Percentiles rank a stretch among this genome's conserved stretches.
Evolutionary conservation across 148 eudicot genomes (phyloP).

Genomic region (Rhododendron simsii): DNA sequence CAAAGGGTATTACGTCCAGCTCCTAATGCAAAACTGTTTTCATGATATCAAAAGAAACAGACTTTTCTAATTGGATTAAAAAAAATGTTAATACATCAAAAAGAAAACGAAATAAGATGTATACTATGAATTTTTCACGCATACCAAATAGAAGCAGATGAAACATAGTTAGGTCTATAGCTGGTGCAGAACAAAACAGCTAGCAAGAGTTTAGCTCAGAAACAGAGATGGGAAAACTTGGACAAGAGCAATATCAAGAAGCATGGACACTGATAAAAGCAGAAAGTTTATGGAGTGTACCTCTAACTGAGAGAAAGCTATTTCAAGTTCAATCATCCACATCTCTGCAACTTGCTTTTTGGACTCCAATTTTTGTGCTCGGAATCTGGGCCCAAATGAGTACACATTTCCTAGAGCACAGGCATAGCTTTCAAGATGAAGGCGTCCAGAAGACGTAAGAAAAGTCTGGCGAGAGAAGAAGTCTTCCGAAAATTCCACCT

Average conservation of each 20-base stretch:
- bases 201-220: not conserved
- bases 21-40: not conserved
- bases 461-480: slow-evolving; percentile 66
- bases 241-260: not conserved
- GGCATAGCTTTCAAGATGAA: slow-evolving; percentile 89
- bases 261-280: not conserved
- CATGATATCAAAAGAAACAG: not conserved
- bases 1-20: not conserved
- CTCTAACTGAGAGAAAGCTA: slow-evolving; percentile 86
- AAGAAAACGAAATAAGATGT: not conserved
- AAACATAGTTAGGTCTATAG: not conserved
- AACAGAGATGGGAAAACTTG: not conserved
- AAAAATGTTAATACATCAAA: not conserved
- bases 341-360: slow-evolving; percentile 65
- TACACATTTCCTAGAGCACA: slow-evolving; percentile 90
- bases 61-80: not conserved
- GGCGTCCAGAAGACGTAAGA: slow-evolving; percentile 68
- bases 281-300: slow-evolving; percentile 25
- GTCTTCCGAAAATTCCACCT: slow-evolving; percentile 39
- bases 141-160: not conserved
- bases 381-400: slow-evolving; percentile 86
- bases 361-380: slow-evolving; percentile 54
- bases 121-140: not conserved
- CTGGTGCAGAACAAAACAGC: not conserved
- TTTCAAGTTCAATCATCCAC: slow-evolving; percentile 91